phyloP scores from a whole-genome alignment of 2,329 filamentous ascomycete species.

The Aspergillus hortae region DNA sequence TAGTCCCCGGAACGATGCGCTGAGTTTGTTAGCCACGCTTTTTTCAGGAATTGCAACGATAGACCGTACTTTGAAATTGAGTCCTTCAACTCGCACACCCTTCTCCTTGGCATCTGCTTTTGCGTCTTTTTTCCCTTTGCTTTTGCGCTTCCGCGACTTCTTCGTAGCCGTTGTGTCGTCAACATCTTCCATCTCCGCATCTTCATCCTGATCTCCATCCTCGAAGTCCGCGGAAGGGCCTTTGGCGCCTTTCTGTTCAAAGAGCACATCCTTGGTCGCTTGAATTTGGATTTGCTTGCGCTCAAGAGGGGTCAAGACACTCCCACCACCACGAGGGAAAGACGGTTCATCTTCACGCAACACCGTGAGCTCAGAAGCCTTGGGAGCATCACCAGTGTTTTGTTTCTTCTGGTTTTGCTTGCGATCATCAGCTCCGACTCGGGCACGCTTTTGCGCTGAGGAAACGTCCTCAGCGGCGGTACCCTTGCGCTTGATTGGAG shows the following conservation, averaged over 20 bases:
- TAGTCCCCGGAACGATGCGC: slow-evolving; percentile 79
- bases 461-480: slow-evolving; percentile 34
- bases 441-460: slow-evolving; percentile 38
- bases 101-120: slow-evolving; percentile 49
- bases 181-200: slow-evolving; percentile 51
- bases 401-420: slow-evolving; percentile 34
- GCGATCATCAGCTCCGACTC: slow-evolving; percentile 34
- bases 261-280: slow-evolving; percentile 85
- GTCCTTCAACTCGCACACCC: slow-evolving; percentile 71
- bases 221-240: slow-evolving; percentile 45
- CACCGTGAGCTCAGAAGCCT: slow-evolving; percentile 39
- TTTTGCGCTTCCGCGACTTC: slow-evolving; percentile 39
- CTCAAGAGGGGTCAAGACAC: slow-evolving; percentile 85
- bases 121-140: slow-evolving; percentile 49
- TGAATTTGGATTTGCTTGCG: slow-evolving; percentile 95
- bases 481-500: slow-evolving; percentile 45
- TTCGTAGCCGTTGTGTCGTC: slow-evolving; percentile 38
- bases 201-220: slow-evolving; percentile 57
- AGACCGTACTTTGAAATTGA: slow-evolving; percentile 75
- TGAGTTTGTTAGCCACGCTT: slow-evolving; percentile 42
- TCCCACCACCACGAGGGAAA: slow-evolving; percentile 90
- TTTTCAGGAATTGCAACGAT: neutral
- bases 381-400: slow-evolving; percentile 23
- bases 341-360: slow-evolving; percentile 76
- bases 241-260: slow-evolving; percentile 69